These are phyloP conservation scores for Nicotiana paniculata DNA, from an alignment of 257 asterid species.

Conservation along the genomic window DNA sequence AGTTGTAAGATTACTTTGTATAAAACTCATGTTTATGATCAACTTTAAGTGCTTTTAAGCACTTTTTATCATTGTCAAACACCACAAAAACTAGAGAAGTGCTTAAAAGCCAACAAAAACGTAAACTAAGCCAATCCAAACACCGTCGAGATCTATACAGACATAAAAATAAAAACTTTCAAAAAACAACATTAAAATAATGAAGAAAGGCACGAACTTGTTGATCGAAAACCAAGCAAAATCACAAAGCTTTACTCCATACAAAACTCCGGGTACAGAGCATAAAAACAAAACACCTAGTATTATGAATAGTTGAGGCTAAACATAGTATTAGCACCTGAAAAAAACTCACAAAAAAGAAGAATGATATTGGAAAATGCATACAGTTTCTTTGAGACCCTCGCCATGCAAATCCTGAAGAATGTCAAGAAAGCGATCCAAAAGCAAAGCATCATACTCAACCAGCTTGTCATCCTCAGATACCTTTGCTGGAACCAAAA, in stretches of 20 bases:
- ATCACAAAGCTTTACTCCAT: no score
- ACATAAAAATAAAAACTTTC: neutral
- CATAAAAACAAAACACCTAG: neutral
- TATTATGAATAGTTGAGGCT: neutral
- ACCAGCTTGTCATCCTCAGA: conserved; percentile 51
- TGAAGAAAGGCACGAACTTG: neutral
- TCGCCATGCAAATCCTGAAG: conserved; percentile 47
- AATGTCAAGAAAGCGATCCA: conserved; percentile 44
- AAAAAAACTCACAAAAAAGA: neutral
- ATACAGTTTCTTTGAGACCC: conserved; percentile 39
- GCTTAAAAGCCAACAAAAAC: no score
- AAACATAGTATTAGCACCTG: neutral
- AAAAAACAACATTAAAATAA: neutral
- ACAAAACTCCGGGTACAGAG: neutral
- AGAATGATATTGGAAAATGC: neutral
- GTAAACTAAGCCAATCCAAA: no score
- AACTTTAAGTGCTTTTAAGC: neutral
- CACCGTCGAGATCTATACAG: neutral
- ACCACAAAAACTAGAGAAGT: no score
- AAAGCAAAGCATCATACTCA: conserved; percentile 49
- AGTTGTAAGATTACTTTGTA: neutral
- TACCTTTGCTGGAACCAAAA: conserved; percentile 35
- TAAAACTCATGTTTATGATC: neutral
- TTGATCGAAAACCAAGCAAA: neutral
- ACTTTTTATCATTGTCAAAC: no score